Base-by-base conservation (phyloP, 1,139 yeast species). In the Pichia kudriavzevii region DNA sequence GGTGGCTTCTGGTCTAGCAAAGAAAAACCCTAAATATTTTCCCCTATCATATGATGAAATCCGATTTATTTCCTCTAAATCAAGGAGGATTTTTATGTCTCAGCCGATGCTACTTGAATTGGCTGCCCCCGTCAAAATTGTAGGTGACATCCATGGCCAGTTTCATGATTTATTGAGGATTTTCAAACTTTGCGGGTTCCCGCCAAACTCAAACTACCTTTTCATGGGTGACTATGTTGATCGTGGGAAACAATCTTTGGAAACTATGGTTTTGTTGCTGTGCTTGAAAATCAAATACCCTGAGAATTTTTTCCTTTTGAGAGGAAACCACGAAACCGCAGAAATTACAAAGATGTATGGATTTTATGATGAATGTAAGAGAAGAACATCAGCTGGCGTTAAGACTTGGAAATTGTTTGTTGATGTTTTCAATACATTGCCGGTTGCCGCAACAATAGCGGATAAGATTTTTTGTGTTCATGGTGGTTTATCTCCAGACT, bases 111-210 rank as follows among this genome's bases (percentile, higher is more conserved):
- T 85, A 38, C 63, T 85, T 45, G 78, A 79, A 52, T 61, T 84
- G 41, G 78, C 85, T 22, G 85, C 94, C 0, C 93, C 94, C 1
- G 91, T 83, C 21, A 83, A 83, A 57, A 75, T 84, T 35, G 94
- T 83, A 21, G 94, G 94, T 35, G 94, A 83, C 58, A 75, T 83
- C 36, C 94, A 83, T 58, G 94, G 94, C 10, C 94, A 83, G 57
- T 83, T 75, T 52, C 69, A 71, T 43, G 94, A 83, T 59, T 66
- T 83, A 45, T 62, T 82, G 43, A 66, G 94, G 44, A 78, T 83
- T 28, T 73, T 83, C 53, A 78, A 79, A 52, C 63, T 77, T 35
- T 79, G 88, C 55, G 94, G 94, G 0, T 74, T 76, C 48, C 94
- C 94, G 2, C 88, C 91, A 8, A 69, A 75, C 48, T 67, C 93